Conservation (phyloP, 352 stramenopile species). For the Phytophthora tubulina region DNA sequence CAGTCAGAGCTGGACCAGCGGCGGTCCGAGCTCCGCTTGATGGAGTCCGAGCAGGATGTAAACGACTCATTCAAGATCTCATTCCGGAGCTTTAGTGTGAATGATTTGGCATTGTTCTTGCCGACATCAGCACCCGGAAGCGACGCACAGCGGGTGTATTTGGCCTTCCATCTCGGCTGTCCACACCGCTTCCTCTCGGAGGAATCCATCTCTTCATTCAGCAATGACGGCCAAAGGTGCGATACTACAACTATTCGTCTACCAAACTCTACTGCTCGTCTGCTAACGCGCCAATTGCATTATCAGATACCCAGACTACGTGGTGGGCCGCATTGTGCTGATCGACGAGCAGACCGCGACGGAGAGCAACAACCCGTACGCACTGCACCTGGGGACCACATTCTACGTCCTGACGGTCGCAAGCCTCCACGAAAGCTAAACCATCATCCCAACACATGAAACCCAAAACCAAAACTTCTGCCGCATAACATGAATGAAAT, state of each 20-base stretch:
- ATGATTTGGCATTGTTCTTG: slow-evolving; percentile 87
- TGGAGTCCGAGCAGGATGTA: slow-evolving; percentile 66
- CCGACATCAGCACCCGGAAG: slow-evolving; percentile 84
- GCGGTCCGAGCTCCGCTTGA: slow-evolving; percentile 68
- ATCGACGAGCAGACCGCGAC: slow-evolving; percentile 89
- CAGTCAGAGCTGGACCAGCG: slow-evolving; percentile 65
- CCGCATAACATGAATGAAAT: slow-evolving; percentile 49
- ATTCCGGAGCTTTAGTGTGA: slow-evolving; percentile 84
- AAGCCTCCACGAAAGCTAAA: slow-evolving; percentile 84
- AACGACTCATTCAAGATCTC: slow-evolving; percentile 88
- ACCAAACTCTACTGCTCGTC: not conserved
- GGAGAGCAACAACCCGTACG: slow-evolving; percentile 85
- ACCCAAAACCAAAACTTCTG: slow-evolving; percentile 10
- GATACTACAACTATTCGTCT: slow-evolving; percentile 15
- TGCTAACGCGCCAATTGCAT: slow-evolving; percentile 17
- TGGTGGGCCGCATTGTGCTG: slow-evolving; percentile 87
- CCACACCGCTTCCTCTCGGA: slow-evolving; percentile 89
- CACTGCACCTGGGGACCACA: slow-evolving; percentile 75
- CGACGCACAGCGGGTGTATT: slow-evolving; percentile 81
- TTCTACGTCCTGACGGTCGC: slow-evolving; percentile 90
- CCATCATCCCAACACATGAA: slow-evolving; percentile 11
- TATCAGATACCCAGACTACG: slow-evolving; percentile 87
- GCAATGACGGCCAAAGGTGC: slow-evolving; percentile 81
- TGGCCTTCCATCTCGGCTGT: slow-evolving; percentile 88
- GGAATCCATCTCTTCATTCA: slow-evolving; percentile 91